phyloP scores from a whole-genome alignment of 78 protist species.

The Dictyostelium citrinum region DNA sequence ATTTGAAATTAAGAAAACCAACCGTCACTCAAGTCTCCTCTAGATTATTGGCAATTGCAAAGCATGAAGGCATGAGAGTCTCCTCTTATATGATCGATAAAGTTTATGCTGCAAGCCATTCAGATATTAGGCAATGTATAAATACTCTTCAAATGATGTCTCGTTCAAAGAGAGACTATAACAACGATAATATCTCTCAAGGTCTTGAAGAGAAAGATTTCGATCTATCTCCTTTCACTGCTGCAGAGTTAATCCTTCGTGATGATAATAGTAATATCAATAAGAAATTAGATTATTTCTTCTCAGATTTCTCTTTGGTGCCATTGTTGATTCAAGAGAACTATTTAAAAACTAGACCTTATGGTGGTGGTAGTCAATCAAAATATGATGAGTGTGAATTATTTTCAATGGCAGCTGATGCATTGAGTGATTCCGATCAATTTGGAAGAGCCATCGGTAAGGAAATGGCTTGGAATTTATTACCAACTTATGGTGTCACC shows the following conservation, averaged over 20 bases:
- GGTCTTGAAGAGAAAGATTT: conserved; percentile 42
- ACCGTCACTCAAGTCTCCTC: background rate
- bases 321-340: conserved; percentile 85
- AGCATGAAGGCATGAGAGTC: conserved; percentile 18
- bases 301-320: conserved; percentile 49
- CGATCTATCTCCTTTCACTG: conserved; percentile 40
- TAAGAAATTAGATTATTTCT: conserved; percentile 37
- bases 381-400: background rate
- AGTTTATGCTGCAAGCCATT: background rate
- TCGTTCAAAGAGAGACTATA: background rate
- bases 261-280: background rate
- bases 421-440: conserved; percentile 17
- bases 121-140: conserved; percentile 60
- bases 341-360: conserved; percentile 32
- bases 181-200: conserved; percentile 9
- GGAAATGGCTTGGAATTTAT: background rate
- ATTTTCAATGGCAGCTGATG: conserved; percentile 35
- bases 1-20: conserved; percentile 85
- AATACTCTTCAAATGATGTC: conserved; percentile 21
- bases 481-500: conserved; percentile 10
- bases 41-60: conserved; percentile 56
- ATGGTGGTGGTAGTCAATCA: background rate
- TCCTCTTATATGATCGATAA: background rate
- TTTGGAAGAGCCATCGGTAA: background rate
- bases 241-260: background rate